These are phyloP conservation scores for Stagonosporopsis vannaccii DNA, from an alignment of 2,329 filamentous ascomycete genomes.

Conservation along the genomic window DNA sequence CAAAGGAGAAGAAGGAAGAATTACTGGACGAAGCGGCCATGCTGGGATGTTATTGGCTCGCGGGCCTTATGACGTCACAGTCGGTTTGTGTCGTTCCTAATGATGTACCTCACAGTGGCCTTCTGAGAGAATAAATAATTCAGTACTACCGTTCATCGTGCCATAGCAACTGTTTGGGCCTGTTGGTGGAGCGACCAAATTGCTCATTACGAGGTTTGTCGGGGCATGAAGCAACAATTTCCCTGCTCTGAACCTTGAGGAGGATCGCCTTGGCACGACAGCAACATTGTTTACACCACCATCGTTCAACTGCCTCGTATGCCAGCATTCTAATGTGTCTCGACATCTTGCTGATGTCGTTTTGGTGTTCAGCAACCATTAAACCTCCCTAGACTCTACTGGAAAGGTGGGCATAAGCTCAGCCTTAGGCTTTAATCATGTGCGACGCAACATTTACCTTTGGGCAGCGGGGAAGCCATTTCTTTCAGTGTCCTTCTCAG, in stretches of 20 bases:
- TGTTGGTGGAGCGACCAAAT: slow-evolving; percentile 19
- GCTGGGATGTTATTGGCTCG: slow-evolving; percentile 36
- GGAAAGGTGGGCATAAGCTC: not conserved
- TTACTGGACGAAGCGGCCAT: slow-evolving; percentile 36
- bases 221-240: slow-evolving; percentile 21
- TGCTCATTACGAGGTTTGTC: slow-evolving; percentile 8
- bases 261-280: slow-evolving; percentile 39
- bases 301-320: slow-evolving; percentile 10
- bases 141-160: not conserved
- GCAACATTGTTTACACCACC: slow-evolving; percentile 19
- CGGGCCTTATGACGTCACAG: slow-evolving; percentile 37
- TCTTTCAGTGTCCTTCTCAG: slow-evolving; percentile 41
- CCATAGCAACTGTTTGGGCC: not conserved
- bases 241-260: slow-evolving; percentile 41
- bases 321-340: not conserved
- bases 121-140: not conserved
- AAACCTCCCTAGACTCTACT: not conserved
- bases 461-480: slow-evolving; percentile 46
- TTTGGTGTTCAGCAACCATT: not conserved
- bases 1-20: slow-evolving; percentile 47
- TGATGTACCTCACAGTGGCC: not conserved
- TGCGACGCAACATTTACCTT: slow-evolving; percentile 45
- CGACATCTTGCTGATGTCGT: not conserved
- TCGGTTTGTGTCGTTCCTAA: not conserved
- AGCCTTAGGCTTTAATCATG: slow-evolving; percentile 23